phyloP scores from a whole-genome alignment of 306 rosid genomes.

The Potentilla sterilis region DNA sequence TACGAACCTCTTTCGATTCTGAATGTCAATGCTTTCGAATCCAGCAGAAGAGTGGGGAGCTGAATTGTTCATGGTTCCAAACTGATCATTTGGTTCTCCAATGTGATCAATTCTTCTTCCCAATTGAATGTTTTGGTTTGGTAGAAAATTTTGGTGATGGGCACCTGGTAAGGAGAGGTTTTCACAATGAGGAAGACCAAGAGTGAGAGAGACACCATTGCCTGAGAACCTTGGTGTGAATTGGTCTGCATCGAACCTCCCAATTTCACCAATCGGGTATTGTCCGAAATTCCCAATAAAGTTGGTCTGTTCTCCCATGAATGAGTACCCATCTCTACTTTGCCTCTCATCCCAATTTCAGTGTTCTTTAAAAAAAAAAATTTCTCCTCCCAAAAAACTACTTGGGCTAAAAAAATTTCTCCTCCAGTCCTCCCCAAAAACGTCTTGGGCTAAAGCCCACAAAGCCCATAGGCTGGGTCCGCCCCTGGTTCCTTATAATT shows the following conservation, averaged over 20 bases:
- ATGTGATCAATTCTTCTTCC: conserved; percentile 68
- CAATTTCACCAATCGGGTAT: conserved; percentile 85
- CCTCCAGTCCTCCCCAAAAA: too few species aligned
- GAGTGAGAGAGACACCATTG: conserved; percentile 85
- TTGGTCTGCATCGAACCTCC: conserved; percentile 69
- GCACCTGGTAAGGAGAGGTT: conserved; percentile 58
- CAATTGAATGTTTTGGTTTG: conserved; percentile 63
- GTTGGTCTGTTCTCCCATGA: conserved; percentile 70
- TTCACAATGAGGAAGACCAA: conserved; percentile 91
- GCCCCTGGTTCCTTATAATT: too few species aligned
- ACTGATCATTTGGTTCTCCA: conserved; percentile 58
- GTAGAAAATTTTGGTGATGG: conserved; percentile 54
- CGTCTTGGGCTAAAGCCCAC: too few species aligned
- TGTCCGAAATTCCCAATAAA: conserved; percentile 81
- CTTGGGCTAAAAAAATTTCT: too few species aligned
- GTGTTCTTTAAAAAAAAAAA: too few species aligned
- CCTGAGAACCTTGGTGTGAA: conserved; percentile 78
- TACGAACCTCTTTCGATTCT: conserved; percentile 83
- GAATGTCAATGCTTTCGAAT: conserved; percentile 75
- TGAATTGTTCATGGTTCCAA: conserved; percentile 53
- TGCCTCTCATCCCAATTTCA: conserved; percentile 66
- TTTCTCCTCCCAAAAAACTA: too few species aligned
- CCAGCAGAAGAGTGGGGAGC: conserved; percentile 73
- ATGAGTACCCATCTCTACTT: conserved; percentile 72
- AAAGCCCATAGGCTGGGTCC: too few species aligned